A percentile compares a stretch with the other conserved stretches of the same genome.
These are phyloP conservation scores for Beta lomatogona DNA, from an alignment of 179 eudicot genomes.

Conservation along the genomic window DNA sequence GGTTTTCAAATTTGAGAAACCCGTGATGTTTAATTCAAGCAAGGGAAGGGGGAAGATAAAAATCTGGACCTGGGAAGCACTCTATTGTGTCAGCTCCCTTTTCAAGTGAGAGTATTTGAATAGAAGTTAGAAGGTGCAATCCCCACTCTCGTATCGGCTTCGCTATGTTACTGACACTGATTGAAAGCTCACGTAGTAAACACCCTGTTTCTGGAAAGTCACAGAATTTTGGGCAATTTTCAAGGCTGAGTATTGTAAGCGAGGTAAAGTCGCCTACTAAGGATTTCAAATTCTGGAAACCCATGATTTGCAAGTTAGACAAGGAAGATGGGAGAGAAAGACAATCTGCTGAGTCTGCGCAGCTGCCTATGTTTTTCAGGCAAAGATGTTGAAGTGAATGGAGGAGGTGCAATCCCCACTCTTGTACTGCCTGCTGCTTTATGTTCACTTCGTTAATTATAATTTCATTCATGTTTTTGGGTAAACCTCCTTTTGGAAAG, in stretches of 20 bases:
- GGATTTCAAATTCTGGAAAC: background rate
- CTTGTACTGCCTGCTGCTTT: too few species aligned
- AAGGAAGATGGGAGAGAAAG: background rate
- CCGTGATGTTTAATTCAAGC: background rate
- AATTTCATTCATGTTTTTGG: too few species aligned
- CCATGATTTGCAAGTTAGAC: background rate
- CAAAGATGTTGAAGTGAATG: background rate
- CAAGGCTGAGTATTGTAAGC: background rate
- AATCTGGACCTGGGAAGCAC: background rate
- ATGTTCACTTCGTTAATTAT: too few species aligned
- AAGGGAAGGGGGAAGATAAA: background rate
- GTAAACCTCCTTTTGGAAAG: too few species aligned
- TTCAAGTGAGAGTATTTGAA: background rate
- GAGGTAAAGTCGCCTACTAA: background rate
- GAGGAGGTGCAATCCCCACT: background rate
- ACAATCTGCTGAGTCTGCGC: background rate
- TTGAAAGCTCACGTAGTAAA: background rate
- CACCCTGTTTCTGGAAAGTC: background rate
- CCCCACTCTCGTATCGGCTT: background rate
- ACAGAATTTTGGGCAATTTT: background rate
- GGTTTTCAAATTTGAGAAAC: background rate
- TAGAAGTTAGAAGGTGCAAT: conserved; percentile 1
- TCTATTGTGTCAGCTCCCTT: background rate
- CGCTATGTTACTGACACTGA: background rate
- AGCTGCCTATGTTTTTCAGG: background rate